Percentiles rank a stretch among this genome's conserved stretches.
Evolutionary conservation across 2,329 filamentous ascomycete species (phyloP).

Genomic region (Neobulgaria alba): DNA sequence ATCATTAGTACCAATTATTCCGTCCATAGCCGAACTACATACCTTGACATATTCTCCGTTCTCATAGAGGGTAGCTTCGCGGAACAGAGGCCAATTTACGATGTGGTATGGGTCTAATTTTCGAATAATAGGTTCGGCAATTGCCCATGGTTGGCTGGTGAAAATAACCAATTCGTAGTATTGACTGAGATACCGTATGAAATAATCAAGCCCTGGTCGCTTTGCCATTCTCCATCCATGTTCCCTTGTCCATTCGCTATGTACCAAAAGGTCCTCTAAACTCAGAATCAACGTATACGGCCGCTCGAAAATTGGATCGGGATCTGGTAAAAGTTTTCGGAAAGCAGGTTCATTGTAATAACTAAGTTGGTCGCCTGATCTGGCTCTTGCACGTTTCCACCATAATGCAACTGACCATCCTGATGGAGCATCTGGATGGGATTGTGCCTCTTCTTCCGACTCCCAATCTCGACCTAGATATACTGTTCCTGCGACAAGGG

Average conservation of each 20-base stretch:
- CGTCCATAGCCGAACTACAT: constrained; percentile 21
- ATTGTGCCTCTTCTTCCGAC: constrained; percentile 58
- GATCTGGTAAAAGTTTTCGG: constrained; percentile 80
- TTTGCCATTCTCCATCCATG: constrained; percentile 95
- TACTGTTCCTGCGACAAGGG: constrained; percentile 41
- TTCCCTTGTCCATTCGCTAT: constrained; percentile 89
- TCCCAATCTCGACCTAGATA: constrained; percentile 90
- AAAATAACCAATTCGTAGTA: constrained; percentile 98
- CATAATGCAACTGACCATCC: constrained; percentile 70
- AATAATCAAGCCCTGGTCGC: constrained; percentile 92
- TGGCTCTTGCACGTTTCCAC: constrained; percentile 72
- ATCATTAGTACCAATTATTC: constrained; percentile 1
- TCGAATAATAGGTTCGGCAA: constrained; percentile 78
- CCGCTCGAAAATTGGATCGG: constrained; percentile 68
- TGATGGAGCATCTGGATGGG: constrained; percentile 63
- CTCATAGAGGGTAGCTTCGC: constrained; percentile 95
- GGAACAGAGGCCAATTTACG: constrained; percentile 89
- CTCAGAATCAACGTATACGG: constrained; percentile 91
- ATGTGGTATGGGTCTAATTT: constrained; percentile 95
- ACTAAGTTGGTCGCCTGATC: constrained; percentile 65
- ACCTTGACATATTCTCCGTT: constrained; percentile 96
- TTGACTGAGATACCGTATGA: constrained; percentile 89
- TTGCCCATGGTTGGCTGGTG: constrained; percentile 75
- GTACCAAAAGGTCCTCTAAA: constrained; percentile 86
- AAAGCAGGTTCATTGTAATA: constrained; percentile 98